Percentiles rank a stretch among this genome's conserved stretches.
These are phyloP conservation scores for Coniophora puteana DNA, from an alignment of 1,284 basidiomycete genomes.

Conservation along the genomic window DNA sequence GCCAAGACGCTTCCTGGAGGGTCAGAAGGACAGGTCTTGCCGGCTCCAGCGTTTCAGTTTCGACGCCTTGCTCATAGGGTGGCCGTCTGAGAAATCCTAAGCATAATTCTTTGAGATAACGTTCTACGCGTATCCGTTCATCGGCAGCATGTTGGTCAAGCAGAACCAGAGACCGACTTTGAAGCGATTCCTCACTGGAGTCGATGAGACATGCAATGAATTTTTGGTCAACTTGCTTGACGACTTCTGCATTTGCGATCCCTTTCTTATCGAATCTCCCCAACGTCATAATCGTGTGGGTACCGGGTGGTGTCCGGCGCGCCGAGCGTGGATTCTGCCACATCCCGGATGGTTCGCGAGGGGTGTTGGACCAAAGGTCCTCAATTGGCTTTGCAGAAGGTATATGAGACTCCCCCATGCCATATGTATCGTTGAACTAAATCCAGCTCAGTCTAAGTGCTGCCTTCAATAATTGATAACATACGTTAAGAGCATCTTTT, in stretches of 20 bases:
- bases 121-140: slow-evolving; percentile 86
- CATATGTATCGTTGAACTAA: slow-evolving; percentile 51
- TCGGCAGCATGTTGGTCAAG: slow-evolving; percentile 97
- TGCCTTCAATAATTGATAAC: slow-evolving; percentile 12
- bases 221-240: slow-evolving; percentile 87
- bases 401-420: slow-evolving; percentile 42
- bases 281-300: slow-evolving; percentile 11
- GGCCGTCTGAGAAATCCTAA: slow-evolving; percentile 50
- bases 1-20: slow-evolving; percentile 50
- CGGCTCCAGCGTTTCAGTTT: slow-evolving; percentile 42
- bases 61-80: slow-evolving; percentile 29
- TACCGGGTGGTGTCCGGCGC: slow-evolving; percentile 7
- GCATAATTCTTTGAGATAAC: slow-evolving; percentile 71
- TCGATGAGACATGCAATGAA: slow-evolving; percentile 74
- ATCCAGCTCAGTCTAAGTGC: slow-evolving; percentile 7
- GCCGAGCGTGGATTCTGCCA: slow-evolving; percentile 11
- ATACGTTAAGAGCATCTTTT: slow-evolving; percentile 42
- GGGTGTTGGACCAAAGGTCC: slow-evolving; percentile 8
- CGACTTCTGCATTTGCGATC: slow-evolving; percentile 51
- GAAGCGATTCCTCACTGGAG: slow-evolving; percentile 12
- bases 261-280: slow-evolving; percentile 43
- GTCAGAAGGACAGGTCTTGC: slow-evolving; percentile 61
- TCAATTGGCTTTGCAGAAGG: slow-evolving; percentile 23
- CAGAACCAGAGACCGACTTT: slow-evolving; percentile 55
- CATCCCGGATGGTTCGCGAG: slow-evolving; percentile 11